A percentile compares a stretch with the other conserved stretches of the same genome.
These are phyloP conservation scores for Pseudocercospora vitis DNA, from an alignment of 2,329 filamentous ascomycete genomes.

Conservation along the genomic window DNA sequence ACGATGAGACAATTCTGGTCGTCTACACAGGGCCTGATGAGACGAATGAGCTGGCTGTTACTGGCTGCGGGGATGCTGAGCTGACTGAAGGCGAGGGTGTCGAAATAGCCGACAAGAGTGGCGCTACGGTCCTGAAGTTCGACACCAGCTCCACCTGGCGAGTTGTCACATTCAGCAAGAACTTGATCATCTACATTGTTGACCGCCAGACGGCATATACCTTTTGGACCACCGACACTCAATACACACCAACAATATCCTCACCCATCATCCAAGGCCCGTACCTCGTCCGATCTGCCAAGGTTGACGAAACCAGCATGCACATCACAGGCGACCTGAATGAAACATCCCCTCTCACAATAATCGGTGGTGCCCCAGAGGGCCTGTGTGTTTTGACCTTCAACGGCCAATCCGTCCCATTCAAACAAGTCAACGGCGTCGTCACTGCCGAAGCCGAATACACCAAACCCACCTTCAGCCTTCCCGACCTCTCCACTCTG, in stretches of 20 bases:
- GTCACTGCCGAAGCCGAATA: constrained; percentile 57
- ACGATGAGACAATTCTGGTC: constrained; percentile 56
- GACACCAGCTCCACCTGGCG: constrained; percentile 55
- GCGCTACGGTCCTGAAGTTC: constrained; percentile 55
- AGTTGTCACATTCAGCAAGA: constrained; percentile 51
- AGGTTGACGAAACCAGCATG: constrained; percentile 57
- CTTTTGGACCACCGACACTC: constrained; percentile 63
- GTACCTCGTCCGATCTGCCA: constrained; percentile 63
- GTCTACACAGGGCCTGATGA: constrained; percentile 65
- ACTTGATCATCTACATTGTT: constrained; percentile 58
- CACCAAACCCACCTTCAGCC: constrained; percentile 48
- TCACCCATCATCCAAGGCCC: constrained; percentile 62
- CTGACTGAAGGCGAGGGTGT: constrained; percentile 46
- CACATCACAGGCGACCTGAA: constrained; percentile 72
- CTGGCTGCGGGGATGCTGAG: constrained; percentile 37
- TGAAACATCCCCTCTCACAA: constrained; percentile 63
- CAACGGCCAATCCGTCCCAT: constrained; percentile 53
- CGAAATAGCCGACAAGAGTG: constrained; percentile 42
- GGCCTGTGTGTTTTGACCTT: constrained; percentile 58
- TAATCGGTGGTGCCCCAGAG: constrained; percentile 62
- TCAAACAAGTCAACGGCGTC: constrained; percentile 39
- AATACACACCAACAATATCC: constrained; percentile 37
- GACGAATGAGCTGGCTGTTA: constrained; percentile 61
- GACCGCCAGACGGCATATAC: constrained; percentile 68
- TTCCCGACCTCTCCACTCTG: constrained; percentile 60